Percentiles rank a stretch among this genome's conserved stretches.
Conservation (phyloP, 257 asterid species). For the Ligustrum vulgare region DNA sequence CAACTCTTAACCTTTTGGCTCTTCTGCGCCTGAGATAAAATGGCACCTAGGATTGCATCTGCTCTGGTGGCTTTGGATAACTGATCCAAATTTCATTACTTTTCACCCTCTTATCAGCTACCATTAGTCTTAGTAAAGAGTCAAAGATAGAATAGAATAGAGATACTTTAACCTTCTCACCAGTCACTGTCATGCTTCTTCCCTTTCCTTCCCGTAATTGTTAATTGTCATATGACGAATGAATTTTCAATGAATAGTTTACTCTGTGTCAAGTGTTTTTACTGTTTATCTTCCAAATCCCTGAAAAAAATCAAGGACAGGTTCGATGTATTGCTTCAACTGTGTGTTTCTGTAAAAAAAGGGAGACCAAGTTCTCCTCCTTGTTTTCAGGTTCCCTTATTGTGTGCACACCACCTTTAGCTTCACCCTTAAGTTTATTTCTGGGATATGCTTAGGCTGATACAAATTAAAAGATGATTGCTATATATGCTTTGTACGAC, state of each 20-base stretch:
- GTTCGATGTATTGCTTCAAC: neutral
- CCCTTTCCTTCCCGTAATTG: neutral
- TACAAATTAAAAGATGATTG: neutral
- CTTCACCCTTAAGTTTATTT: constrained; percentile 3
- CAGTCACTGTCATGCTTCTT: neutral
- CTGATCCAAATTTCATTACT: neutral
- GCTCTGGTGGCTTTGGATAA: neutral
- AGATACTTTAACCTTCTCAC: neutral
- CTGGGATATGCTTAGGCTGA: constrained; percentile 15
- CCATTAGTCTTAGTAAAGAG: neutral
- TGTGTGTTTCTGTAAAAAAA: neutral
- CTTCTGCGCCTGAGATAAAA: neutral
- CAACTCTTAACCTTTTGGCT: neutral
- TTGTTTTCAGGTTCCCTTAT: neutral
- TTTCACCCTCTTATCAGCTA: neutral
- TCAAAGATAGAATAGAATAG: neutral
- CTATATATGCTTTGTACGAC: constrained; percentile 25
- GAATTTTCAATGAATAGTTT: neutral
- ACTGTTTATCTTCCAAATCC: neutral
- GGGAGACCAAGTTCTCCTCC: neutral
- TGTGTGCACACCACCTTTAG: neutral
- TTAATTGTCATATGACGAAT: neutral
- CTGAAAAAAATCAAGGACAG: neutral
- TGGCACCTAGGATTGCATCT: neutral
- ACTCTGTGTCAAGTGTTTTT: neutral